These are phyloP conservation scores for Boletus eberwhitei DNA, from an alignment of 768 basidiomycete genomes.

Conservation along the genomic window DNA sequence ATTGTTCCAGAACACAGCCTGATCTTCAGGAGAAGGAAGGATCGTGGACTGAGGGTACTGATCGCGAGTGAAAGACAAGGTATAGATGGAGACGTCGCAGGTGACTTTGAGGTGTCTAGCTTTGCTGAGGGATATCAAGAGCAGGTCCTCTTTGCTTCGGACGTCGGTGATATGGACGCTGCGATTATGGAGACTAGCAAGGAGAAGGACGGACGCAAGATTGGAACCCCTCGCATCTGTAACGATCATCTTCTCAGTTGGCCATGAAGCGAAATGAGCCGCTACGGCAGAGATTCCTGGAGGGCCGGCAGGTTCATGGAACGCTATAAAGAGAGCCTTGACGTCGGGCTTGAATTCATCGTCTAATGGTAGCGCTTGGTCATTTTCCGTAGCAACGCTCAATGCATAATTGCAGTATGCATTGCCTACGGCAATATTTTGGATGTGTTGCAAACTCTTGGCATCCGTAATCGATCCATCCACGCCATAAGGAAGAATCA, in stretches of 20 bases:
- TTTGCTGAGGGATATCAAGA: conserved; percentile 92
- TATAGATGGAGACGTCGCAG: conserved; percentile 91
- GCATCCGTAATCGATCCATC: conserved; percentile 64
- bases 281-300: conserved; percentile 74
- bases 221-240: conserved; percentile 91
- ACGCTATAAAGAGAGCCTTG: conserved; percentile 85
- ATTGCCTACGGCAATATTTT: conserved; percentile 54
- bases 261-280: conserved; percentile 88
- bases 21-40: conserved; percentile 74
- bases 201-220: conserved; percentile 86
- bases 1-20: conserved; percentile 82
- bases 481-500: conserved; percentile 73
- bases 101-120: conserved; percentile 91
- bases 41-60: conserved; percentile 62
- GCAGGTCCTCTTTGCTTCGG: conserved; percentile 78
- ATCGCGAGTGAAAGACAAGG: conserved; percentile 81
- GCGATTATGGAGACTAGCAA: conserved; percentile 90
- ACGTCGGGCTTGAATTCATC: conserved; percentile 78
- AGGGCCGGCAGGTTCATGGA: conserved; percentile 45
- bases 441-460: conserved; percentile 63
- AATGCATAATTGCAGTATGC: conserved; percentile 90
- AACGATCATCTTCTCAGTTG: conserved; percentile 86
- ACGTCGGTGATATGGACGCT: conserved; percentile 91
- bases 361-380: conserved; percentile 59
- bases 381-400: conserved; percentile 68